phyloP scores from a whole-genome alignment of 2,329 filamentous ascomycete species.

The Teratosphaeria zuluensis region DNA sequence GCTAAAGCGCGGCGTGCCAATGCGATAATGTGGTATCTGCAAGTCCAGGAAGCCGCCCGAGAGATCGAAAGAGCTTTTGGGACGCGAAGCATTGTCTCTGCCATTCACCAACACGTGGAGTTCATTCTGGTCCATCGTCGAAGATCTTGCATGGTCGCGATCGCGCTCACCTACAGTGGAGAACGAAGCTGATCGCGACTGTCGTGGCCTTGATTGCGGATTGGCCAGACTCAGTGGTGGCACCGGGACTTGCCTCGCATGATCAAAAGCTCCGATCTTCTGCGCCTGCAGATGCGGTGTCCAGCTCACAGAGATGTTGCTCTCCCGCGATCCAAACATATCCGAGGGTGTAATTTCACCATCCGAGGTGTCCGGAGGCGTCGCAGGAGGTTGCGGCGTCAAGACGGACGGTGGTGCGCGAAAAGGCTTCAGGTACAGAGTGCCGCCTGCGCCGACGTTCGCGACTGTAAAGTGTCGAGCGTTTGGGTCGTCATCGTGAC shows the following conservation, averaged over 20 bases:
- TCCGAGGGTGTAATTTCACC: slow-evolving; percentile 6
- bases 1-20: slow-evolving; percentile 76
- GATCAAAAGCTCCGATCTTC: slow-evolving; percentile 3
- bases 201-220: slow-evolving; percentile 8
- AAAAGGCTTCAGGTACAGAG: slow-evolving; percentile 37
- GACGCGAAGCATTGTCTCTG: slow-evolving; percentile 11
- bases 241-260: slow-evolving; percentile 6
- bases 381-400: slow-evolving; percentile 14
- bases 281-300: slow-evolving; percentile 13
- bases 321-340: slow-evolving; percentile 9
- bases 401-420: slow-evolving; percentile 13
- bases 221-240: slow-evolving; percentile 17
- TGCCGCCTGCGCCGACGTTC: slow-evolving; percentile 38
- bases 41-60: slow-evolving; percentile 18
- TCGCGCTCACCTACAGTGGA: slow-evolving; percentile 61
- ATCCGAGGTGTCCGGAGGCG: slow-evolving; percentile 19
- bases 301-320: slow-evolving; percentile 14
- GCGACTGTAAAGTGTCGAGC: slow-evolving; percentile 37
- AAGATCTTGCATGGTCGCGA: slow-evolving; percentile 44
- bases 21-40: slow-evolving; percentile 67
- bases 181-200: slow-evolving; percentile 59
- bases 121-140: slow-evolving; percentile 19
- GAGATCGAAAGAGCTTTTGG: slow-evolving; percentile 21
- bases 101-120: slow-evolving; percentile 18
- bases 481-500: slow-evolving; percentile 13